Evolutionary conservation across 1,284 basidiomycete genomes (phyloP), one percentile per base, ranked within the genome.

Genomic region (Cryptococcus deneoformans): DNA sequence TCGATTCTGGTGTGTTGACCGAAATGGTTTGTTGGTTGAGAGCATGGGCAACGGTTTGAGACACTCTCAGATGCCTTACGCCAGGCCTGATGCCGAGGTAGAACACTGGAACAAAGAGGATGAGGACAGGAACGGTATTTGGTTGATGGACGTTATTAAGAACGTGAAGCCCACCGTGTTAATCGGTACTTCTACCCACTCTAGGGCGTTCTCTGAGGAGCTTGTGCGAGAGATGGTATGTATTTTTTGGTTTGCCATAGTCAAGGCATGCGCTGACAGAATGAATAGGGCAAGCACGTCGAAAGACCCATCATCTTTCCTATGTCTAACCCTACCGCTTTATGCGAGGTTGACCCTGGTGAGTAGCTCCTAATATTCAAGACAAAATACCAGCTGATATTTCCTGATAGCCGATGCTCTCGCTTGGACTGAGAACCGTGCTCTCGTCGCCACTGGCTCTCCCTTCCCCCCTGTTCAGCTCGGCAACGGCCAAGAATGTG

Each of bases 251-350:
- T 87, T 53, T 29, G 29, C 29, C 29, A 24, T 34, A 11, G 24
- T 47, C 46, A 47, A 16, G n/a, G 24, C 11, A 24, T 14, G 6
- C 40, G 38, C 54, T 62, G 36, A 53, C 11, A 14, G 14, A n/a
- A 40, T 3, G 14, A 9, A 10, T 38, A 63, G 62, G 83, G 84
- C 40, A 81, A 82, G 62, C 80, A 83, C 57, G 83, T 83, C 46
- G 87, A 88, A 52, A 79, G 87, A 54, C 90, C 90, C 0, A 87
- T 92, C 71, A 90, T 92, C 64, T 81, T 92, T 69, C 89, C 90
- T 10, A 80, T 92, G 65, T 88, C 86, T 51, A 93, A 93, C 76
- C 90, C 90, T 5, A 90, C 86, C 62, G 77, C 80, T 38, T 79
- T 92, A 53, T 86, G 86, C 47, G 90, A 92, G 73, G 87, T 88